phyloP scores from a whole-genome alignment of 768 basidiomycete genomes.

The Boletales sp. region DNA sequence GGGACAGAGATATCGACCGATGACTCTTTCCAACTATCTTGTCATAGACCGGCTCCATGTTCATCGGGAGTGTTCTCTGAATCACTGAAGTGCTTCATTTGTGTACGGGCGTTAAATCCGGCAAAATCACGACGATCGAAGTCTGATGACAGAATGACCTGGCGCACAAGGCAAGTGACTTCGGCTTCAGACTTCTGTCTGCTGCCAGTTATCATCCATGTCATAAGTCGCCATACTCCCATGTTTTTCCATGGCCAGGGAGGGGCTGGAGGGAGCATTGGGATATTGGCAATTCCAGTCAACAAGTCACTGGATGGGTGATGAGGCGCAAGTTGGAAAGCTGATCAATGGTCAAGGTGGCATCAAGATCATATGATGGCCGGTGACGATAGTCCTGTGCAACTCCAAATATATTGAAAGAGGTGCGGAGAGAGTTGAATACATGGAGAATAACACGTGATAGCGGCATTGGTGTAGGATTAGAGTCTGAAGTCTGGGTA shows the following conservation, averaged over 20 bases:
- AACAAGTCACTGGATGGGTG: no score
- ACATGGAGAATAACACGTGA: not conserved
- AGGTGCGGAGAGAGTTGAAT: not conserved
- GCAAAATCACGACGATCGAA: no score
- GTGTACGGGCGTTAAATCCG: no score
- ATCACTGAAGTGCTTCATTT: no score
- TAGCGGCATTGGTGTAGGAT: no score
- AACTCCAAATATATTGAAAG: not conserved
- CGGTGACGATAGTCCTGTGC: not conserved
- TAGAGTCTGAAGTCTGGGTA: no score
- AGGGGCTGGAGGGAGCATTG: no score
- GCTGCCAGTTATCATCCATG: not conserved
- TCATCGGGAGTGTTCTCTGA: no score
- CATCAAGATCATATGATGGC: not conserved
- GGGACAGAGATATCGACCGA: slow-evolving; percentile 27
- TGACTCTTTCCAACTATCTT: slow-evolving; percentile 10
- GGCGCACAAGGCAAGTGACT: not conserved
- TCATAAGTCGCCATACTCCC: not conserved
- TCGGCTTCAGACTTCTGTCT: not conserved
- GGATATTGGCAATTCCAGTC: no score
- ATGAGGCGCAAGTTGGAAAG: no score
- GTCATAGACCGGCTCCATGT: no score
- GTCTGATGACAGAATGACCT: no score
- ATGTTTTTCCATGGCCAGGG: not conserved
- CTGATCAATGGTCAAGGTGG: not conserved